Base-by-base conservation (phyloP, 768 basidiomycete genomes). In the Leucocoprinus leucothites region DNA sequence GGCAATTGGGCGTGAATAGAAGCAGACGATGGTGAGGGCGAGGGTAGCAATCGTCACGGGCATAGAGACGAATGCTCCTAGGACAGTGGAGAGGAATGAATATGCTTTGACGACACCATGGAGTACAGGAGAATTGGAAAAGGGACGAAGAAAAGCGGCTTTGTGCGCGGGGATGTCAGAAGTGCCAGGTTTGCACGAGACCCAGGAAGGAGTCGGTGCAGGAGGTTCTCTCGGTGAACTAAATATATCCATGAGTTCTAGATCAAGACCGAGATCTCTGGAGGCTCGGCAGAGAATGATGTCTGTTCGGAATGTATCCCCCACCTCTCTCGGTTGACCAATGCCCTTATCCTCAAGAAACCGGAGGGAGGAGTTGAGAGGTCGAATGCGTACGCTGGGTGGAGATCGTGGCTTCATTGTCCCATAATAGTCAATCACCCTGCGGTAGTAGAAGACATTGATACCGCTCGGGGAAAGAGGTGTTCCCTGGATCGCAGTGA, bases 1-100 rank as follows among this genome's bases (percentile, higher is more conserved):
- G 26, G 70, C 68, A 41, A 64, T 62, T 4, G 74, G 71, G 40
- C 64, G 67, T 22, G 70, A 72, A 63, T 75, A 75, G 61, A 70
- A 77, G 57, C 73, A 76, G 35, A 76, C 57, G 44, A 77, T 62
- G 34, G 70, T 73, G 48, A 75, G 60, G 42, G 71, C 64, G 22
- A 76, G 48, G 24, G 71, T 72, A 13, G 72, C 65, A 38, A 73
- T 63, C 14, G 74, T 68, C 53, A 74, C 57, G 26, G 71, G 69
- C 50, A 74, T 59, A 11, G 71, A 68, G 42, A 74, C 64, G 63
- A 21, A 56, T 16, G 38, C 48, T 36, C 41, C 47, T 1, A 56
- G 19, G 41, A 56, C 40, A 18, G 48, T 21, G 18, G 54, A 56
- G 11, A 56, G 19, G 34, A 56, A 43, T n/a, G 54, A 34, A 13